Conservation (phyloP, 139 green algal genomes). For the Chlamydomonas schloesseri region DNA sequence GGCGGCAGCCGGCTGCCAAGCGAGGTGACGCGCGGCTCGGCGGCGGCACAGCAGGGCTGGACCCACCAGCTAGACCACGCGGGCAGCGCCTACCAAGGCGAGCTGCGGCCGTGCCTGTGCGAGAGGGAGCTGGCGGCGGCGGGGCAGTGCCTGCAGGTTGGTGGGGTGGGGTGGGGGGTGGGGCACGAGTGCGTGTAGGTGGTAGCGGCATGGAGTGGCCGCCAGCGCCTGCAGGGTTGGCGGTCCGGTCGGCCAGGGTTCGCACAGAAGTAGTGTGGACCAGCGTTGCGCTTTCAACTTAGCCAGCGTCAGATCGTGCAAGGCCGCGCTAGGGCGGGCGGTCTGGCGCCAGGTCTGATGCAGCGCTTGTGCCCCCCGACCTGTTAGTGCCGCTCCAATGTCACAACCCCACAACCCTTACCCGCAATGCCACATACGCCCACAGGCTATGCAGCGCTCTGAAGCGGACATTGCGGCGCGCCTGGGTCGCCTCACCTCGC, state of each 20-base stretch:
- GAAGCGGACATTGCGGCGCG: slow-evolving; percentile 43
- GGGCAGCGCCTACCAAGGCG: background rate
- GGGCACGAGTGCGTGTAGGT: background rate
- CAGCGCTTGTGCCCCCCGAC: too few relatives aligned
- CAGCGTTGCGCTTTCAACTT: too few relatives aligned
- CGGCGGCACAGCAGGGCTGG: background rate
- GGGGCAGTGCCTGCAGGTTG: slow-evolving; percentile 27
- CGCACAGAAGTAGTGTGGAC: too few relatives aligned
- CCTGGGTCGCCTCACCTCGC: slow-evolving; percentile 22
- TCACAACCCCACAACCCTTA: too few relatives aligned
- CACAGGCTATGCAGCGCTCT: slow-evolving; percentile 35
- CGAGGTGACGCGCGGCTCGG: background rate
- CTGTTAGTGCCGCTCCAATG: too few relatives aligned
- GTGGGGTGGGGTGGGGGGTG: background rate
- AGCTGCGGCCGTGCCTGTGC: slow-evolving; percentile 34
- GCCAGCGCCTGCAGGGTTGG: too few relatives aligned
- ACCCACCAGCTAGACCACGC: slow-evolving; percentile 29
- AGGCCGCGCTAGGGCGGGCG: too few relatives aligned
- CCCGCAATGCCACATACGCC: too few relatives aligned
- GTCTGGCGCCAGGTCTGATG: too few relatives aligned
- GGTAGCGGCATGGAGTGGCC: too few relatives aligned
- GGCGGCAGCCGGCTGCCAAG: background rate
- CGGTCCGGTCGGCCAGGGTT: too few relatives aligned
- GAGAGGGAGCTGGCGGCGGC: slow-evolving; percentile 40
- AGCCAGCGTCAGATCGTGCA: too few relatives aligned